phyloP scores from a whole-genome alignment of 768 basidiomycete species.

The Lentinula edodes region DNA sequence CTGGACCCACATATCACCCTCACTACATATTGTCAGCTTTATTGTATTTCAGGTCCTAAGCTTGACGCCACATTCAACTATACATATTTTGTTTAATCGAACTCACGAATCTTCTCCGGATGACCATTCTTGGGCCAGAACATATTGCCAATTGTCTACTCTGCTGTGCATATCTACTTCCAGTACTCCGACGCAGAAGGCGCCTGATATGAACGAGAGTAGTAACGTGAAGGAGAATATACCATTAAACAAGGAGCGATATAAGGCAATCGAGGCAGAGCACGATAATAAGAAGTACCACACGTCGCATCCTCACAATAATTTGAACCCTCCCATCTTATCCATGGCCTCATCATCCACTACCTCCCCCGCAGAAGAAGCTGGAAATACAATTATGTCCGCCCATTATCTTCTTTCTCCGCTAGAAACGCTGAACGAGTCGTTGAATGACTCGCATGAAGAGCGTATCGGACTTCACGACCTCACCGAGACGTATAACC shows the following conservation, averaged over 20 bases:
- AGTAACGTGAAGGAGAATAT: neutral
- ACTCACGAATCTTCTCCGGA: neutral
- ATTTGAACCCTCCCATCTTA: neutral
- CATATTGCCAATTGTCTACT: neutral
- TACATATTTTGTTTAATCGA: neutral
- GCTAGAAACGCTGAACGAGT: slow-evolving; percentile 41
- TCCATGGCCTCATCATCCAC: slow-evolving; percentile 3
- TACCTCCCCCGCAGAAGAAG: slow-evolving; percentile 5
- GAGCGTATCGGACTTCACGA: slow-evolving; percentile 43
- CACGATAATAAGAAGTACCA: neutral
- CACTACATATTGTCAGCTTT: neutral
- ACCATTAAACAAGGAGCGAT: neutral
- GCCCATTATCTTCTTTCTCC: slow-evolving; percentile 24
- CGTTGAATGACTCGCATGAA: slow-evolving; percentile 29
- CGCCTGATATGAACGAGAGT: neutral
- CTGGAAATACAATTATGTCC: slow-evolving; percentile 14
- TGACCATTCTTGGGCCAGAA: neutral
- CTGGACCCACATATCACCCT: neutral
- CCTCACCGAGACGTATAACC: slow-evolving; percentile 56
- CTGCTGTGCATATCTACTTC: neutral
- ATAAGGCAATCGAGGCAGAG: neutral
- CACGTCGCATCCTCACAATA: neutral
- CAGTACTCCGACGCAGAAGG: neutral
- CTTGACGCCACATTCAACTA: slow-evolving; percentile 1
- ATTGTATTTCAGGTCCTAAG: neutral